Evolutionary conservation across 805 yeast genomes (phyloP).

Genomic region (Cyberlindnera galapagoensis): DNA sequence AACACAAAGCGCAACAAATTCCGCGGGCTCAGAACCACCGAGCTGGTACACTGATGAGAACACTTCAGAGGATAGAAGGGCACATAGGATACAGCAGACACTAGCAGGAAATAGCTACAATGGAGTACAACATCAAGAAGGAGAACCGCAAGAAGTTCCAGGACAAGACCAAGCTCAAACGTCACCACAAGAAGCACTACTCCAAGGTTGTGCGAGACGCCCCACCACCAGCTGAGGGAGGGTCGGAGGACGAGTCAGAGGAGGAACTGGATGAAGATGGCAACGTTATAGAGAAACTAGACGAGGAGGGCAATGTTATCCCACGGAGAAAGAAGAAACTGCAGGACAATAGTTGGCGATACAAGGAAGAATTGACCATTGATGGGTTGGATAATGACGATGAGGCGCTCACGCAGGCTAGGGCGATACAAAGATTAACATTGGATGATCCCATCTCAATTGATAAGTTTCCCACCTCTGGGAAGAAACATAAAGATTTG

Average conservation of each 20-base stretch:
- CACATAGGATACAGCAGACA: too few relatives aligned
- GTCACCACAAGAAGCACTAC: conserved; percentile 33
- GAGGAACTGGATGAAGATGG: conserved; percentile 13
- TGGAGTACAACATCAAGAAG: conserved; percentile 27
- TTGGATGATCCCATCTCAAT: too few relatives aligned
- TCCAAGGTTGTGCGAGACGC: conserved; percentile 22
- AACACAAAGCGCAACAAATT: too few relatives aligned
- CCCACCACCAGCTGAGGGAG: not conserved
- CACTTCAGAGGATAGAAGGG: too few relatives aligned
- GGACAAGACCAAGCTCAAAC: conserved; percentile 32
- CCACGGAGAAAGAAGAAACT: conserved; percentile 9
- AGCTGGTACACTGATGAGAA: too few relatives aligned
- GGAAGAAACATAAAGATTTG: conserved; percentile 1
- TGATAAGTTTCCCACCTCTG: too few relatives aligned
- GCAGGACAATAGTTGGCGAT: conserved; percentile 16
- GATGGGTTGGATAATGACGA: conserved; percentile 10
- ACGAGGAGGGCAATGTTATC: conserved; percentile 5
- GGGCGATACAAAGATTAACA: conserved; percentile 7
- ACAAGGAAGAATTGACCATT: conserved; percentile 20
- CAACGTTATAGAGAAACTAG: conserved; percentile 8
- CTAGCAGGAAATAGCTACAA: too few relatives aligned
- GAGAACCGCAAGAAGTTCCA: conserved; percentile 37
- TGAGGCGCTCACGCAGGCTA: conserved; percentile 13
- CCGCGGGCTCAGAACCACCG: too few relatives aligned
- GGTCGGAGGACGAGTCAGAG: conserved; percentile 3